These are phyloP conservation scores for Neolecta irregularis DNA, from an alignment of 1,139 yeast species.

Conservation along the genomic window DNA sequence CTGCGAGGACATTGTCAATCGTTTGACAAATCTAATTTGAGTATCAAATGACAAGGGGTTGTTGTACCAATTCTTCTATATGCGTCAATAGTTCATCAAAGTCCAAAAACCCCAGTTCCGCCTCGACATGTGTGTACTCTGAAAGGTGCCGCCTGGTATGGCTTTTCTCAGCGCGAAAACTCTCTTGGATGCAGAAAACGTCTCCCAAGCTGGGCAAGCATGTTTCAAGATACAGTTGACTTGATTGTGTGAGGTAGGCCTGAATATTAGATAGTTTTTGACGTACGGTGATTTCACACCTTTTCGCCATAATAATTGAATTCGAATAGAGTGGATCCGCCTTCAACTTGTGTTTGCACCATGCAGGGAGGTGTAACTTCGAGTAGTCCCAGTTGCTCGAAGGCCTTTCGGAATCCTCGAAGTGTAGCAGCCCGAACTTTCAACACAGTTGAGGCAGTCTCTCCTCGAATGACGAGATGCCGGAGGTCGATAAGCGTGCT, in stretches of 20 bases:
- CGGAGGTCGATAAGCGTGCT: slow-evolving; percentile 84
- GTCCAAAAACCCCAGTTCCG: slow-evolving; percentile 72
- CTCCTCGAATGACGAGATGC: slow-evolving; percentile 90
- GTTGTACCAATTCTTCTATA: slow-evolving; percentile 46
- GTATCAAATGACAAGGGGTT: background rate
- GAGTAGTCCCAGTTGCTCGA: slow-evolving; percentile 52
- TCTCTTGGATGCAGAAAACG: slow-evolving; percentile 93
- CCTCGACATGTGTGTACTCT: slow-evolving; percentile 94
- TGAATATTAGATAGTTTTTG: too few relatives aligned
- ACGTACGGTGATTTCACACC: too few relatives aligned
- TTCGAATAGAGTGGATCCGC: slow-evolving; percentile 90
- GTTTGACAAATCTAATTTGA: slow-evolving; percentile 35
- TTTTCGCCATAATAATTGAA: slow-evolving; percentile 84
- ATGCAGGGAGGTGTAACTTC: slow-evolving; percentile 99
- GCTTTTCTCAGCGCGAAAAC: slow-evolving; percentile 97
- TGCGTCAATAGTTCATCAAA: slow-evolving; percentile 79
- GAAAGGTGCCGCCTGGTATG: slow-evolving; percentile 97
- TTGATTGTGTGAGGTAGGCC: slow-evolving; percentile 90
- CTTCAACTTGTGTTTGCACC: slow-evolving; percentile 99
- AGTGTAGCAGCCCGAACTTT: slow-evolving; percentile 79
- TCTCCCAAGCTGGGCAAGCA: slow-evolving; percentile 93
- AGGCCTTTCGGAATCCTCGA: slow-evolving; percentile 60
- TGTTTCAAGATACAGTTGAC: slow-evolving; percentile 93
- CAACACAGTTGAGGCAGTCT: slow-evolving; percentile 84
- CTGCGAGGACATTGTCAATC: slow-evolving; percentile 64